Evolutionary conservation across 495 filamentous ascomycete species (phyloP), one percentile per base, ranked within the genome.

Genomic region (Lophiostoma macrostomum): DNA sequence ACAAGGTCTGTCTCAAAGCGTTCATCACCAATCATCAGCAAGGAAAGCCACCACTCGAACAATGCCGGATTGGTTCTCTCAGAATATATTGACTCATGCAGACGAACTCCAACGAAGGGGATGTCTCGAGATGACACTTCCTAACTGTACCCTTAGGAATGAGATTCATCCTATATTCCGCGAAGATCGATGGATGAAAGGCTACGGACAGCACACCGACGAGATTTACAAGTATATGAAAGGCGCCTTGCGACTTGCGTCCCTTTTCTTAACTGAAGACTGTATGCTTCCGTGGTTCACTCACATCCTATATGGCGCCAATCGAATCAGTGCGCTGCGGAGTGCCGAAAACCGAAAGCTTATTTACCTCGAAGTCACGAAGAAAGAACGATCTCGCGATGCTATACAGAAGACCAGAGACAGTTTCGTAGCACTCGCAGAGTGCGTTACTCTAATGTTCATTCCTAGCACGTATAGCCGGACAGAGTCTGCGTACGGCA

Each of bases 221-320:
- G 10, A 13, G 1, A 25, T 59, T 23, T 53, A 42, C 27, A 2
- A 42, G 5, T 25, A 28, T 16, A 40, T 59, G 32, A 14, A 35
- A 14, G 35, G 35, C 4, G 48, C 56, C 3, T 23, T 59, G 2
- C 49, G 24, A 1, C 30, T 53, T 8, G 56, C 56, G 5, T 53
- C 56, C 6, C 29, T 40, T 1, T n/a, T 59, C 11, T 3, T 59
- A 0, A 34, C 34, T 8, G 42, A 53, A 42, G 49, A 53, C 23
- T 59, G 49, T 18, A 18, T 29, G 11, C 50, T 59, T 25, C 32
- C 41, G 5, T 53, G 49, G 42, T 59, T 53, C 29, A 8, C 14
- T 16, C 56, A 59, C 24, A 12, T 59, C 2, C 53, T 34, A 1
- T 49, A 6, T 12, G 56, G 56, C 44, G 29, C n/a, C 36, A 16